Evolutionary conservation across 495 filamentous ascomycete species (phyloP).

Genomic region (Achaetomiella virescens): DNA sequence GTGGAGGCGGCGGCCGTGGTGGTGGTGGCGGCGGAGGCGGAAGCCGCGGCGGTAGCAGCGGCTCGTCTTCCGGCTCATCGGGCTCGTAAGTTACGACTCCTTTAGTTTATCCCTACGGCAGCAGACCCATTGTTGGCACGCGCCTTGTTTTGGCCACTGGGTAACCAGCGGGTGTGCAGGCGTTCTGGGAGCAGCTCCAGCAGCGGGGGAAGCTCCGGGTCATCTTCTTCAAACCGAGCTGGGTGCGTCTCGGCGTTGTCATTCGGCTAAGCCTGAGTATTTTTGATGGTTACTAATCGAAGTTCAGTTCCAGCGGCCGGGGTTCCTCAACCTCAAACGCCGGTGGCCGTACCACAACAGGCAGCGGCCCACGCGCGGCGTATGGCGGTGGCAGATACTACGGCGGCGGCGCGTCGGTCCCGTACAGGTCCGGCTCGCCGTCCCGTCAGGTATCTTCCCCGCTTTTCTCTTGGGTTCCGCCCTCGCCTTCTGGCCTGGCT

Average conservation of each 20-base stretch:
- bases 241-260: background rate
- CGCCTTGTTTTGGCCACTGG: background rate
- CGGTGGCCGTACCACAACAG: constrained; percentile 60
- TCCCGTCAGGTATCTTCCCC: constrained; percentile 57
- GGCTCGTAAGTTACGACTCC: background rate
- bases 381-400: constrained; percentile 71
- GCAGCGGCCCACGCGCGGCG: constrained; percentile 54
- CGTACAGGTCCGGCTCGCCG: constrained; percentile 56
- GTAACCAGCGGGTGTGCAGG: background rate
- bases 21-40: constrained; percentile 27
- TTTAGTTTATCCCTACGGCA: background rate
- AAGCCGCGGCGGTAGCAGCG: constrained; percentile 19
- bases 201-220: background rate
- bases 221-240: background rate
- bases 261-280: background rate
- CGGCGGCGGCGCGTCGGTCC: constrained; percentile 63
- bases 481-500: constrained; percentile 52
- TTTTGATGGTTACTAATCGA: background rate
- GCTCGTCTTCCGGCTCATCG: background rate
- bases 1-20: constrained; percentile 46
- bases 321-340: constrained; percentile 40
- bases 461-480: constrained; percentile 50
- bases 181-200: background rate
- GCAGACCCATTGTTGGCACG: background rate
- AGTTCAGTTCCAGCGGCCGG: constrained; percentile 8